Conservation (phyloP, 352 stramenopile species). For the Aphanomyces invadans region DNA sequence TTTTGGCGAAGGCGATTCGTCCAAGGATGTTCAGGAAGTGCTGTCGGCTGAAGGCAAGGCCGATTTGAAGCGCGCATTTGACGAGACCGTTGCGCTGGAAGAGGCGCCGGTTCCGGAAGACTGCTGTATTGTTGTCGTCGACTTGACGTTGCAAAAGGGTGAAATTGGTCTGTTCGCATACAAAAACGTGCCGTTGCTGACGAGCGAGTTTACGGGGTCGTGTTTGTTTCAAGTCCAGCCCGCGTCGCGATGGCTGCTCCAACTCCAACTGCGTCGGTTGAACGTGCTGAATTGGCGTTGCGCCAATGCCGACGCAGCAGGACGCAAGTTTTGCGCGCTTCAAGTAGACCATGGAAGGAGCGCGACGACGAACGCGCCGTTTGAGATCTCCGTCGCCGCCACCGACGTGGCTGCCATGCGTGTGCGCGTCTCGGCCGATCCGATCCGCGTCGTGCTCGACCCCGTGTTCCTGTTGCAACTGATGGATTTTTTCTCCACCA, state of each 20-base stretch:
- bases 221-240: constrained; percentile 53
- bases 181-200: constrained; percentile 41
- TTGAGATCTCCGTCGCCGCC: constrained; percentile 3
- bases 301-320: constrained; percentile 33
- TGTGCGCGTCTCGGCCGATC: constrained; percentile 46
- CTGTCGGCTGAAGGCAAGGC: constrained; percentile 57
- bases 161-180: constrained; percentile 49
- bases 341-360: neutral
- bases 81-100: constrained; percentile 55
- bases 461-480: constrained; percentile 59
- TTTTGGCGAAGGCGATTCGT: constrained; percentile 34
- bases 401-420: constrained; percentile 25
- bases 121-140: constrained; percentile 60
- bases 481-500: constrained; percentile 60
- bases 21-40: constrained; percentile 36
- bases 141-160: constrained; percentile 51
- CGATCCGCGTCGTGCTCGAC: constrained; percentile 64
- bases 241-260: constrained; percentile 54
- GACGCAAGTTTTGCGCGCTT: constrained; percentile 57
- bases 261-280: constrained; percentile 56
- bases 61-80: constrained; percentile 62
- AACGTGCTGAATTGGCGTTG: constrained; percentile 47
- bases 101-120: constrained; percentile 41
- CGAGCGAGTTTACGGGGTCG: constrained; percentile 41
- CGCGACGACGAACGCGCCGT: constrained; percentile 1